phyloP scores from a whole-genome alignment of 176 grass and related monocot genomes.

The Cymbopogon citratus region DNA sequence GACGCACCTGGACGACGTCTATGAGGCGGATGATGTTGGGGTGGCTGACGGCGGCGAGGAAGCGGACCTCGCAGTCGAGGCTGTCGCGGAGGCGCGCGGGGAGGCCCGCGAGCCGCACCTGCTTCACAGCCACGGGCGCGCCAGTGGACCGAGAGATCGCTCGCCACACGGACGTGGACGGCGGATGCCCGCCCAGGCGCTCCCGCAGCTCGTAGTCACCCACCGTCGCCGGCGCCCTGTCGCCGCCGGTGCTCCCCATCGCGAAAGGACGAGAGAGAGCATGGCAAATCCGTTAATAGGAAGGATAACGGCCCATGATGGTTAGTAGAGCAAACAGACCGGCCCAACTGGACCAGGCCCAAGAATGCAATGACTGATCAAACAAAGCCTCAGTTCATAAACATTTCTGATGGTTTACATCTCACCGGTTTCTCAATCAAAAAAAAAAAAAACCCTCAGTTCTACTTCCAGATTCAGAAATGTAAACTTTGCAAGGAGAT shows the following conservation, averaged over 20 bases:
- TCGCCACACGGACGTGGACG: constrained; percentile 32
- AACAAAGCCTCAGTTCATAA: too few relatives aligned
- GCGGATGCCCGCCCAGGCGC: constrained; percentile 24
- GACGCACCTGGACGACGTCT: constrained; percentile 41
- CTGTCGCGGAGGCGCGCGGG: constrained; percentile 38
- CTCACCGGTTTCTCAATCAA: too few relatives aligned
- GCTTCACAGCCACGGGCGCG: constrained; percentile 47
- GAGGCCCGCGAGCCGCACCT: constrained; percentile 45
- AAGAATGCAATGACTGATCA: background rate
- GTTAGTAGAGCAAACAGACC: too few relatives aligned
- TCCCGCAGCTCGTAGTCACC: constrained; percentile 41
- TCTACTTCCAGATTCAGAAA: background rate
- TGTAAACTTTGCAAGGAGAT: background rate
- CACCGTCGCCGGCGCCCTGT: constrained; percentile 5
- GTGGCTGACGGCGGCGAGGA: constrained; percentile 50
- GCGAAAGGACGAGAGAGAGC: background rate
- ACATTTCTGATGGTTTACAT: too few relatives aligned
- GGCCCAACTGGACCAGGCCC: too few relatives aligned
- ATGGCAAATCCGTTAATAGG: background rate
- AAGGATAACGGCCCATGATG: background rate
- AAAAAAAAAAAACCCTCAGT: too few relatives aligned
- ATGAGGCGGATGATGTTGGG: constrained; percentile 63
- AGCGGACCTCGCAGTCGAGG: constrained; percentile 56
- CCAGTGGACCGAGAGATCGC: constrained; percentile 19
- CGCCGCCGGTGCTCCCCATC: background rate